These are phyloP conservation scores for Madurella fahalii DNA, from an alignment of 2,329 filamentous ascomycete species.

Conservation along the genomic window DNA sequence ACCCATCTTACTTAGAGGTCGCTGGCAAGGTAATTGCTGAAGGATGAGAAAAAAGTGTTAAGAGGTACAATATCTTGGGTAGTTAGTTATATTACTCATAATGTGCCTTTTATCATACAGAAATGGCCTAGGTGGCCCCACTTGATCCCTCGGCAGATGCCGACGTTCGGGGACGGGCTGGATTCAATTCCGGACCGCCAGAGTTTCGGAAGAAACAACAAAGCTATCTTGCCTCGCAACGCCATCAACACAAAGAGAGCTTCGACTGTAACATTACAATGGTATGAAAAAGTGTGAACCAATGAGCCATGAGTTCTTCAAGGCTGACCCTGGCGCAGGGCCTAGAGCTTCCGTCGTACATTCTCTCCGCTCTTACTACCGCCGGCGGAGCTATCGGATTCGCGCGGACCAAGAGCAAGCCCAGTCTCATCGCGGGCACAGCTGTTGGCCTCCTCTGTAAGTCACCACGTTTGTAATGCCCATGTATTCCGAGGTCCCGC, in stretches of 20 bases:
- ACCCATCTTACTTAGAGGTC: too few species aligned
- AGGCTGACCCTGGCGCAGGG: conserved; percentile 18
- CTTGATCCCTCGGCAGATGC: not conserved
- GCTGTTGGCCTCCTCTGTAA: conserved; percentile 68
- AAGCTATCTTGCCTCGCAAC: conserved; percentile 1
- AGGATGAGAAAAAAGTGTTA: too few species aligned
- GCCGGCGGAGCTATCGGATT: conserved; percentile 86
- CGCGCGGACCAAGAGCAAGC: conserved; percentile 76
- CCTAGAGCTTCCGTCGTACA: conserved; percentile 58
- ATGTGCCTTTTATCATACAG: conserved; percentile 3
- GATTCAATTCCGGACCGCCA: conserved; percentile 4
- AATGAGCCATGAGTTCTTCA: not conserved
- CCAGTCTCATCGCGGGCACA: conserved; percentile 79
- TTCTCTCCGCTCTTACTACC: conserved; percentile 78
- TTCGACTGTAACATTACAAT: conserved; percentile 7
- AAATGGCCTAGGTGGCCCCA: not conserved
- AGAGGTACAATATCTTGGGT: too few species aligned
- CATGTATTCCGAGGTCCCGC: not conserved
- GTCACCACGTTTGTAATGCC: conserved; percentile 21
- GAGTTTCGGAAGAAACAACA: conserved; percentile 1
- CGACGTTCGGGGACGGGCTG: not conserved
- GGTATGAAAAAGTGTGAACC: not conserved
- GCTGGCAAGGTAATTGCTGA: too few species aligned
- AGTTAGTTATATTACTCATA: not conserved
- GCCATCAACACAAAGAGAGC: conserved; percentile 1